Conservation (phyloP, 129 eudicot genomes). For the Glebionis coronaria region DNA sequence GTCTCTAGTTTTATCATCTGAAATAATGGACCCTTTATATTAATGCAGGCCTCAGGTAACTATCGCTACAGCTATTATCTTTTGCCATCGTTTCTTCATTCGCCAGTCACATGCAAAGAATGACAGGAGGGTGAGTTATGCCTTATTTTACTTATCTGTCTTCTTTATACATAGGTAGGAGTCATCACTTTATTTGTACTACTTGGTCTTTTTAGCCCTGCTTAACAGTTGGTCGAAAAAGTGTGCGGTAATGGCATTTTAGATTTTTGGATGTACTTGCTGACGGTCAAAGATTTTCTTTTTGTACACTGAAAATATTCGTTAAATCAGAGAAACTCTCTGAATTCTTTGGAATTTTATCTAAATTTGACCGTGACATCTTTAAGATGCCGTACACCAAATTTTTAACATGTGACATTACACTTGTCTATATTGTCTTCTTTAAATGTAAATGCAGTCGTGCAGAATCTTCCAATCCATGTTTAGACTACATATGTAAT, state of each 20-base stretch:
- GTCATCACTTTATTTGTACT: neutral
- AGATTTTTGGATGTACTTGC: too few relatives aligned
- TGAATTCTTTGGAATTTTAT: too few relatives aligned
- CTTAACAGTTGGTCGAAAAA: too few relatives aligned
- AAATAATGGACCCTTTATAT: constrained; percentile 21
- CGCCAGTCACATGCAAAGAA: constrained; percentile 50
- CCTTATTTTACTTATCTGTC: neutral
- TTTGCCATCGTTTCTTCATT: constrained; percentile 50
- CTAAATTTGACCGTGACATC: too few relatives aligned
- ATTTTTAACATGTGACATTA: neutral
- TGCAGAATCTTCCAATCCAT: neutral
- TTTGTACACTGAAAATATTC: too few relatives aligned
- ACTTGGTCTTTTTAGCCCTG: too few relatives aligned
- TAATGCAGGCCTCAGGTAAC: constrained; percentile 56
- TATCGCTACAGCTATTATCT: constrained; percentile 53
- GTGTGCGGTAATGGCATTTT: too few relatives aligned
- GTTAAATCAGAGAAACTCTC: too few relatives aligned
- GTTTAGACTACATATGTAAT: constrained; percentile 1
- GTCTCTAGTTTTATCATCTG: neutral
- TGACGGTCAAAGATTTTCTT: too few relatives aligned
- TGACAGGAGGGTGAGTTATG: constrained; percentile 52
- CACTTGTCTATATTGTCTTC: neutral
- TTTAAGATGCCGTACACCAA: too few relatives aligned
- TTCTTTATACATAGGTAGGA: constrained; percentile 8
- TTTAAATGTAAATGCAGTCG: neutral